These are phyloP conservation scores for Gillenia trifoliata DNA, from an alignment of 306 rosid genomes.

Conservation along the genomic window DNA sequence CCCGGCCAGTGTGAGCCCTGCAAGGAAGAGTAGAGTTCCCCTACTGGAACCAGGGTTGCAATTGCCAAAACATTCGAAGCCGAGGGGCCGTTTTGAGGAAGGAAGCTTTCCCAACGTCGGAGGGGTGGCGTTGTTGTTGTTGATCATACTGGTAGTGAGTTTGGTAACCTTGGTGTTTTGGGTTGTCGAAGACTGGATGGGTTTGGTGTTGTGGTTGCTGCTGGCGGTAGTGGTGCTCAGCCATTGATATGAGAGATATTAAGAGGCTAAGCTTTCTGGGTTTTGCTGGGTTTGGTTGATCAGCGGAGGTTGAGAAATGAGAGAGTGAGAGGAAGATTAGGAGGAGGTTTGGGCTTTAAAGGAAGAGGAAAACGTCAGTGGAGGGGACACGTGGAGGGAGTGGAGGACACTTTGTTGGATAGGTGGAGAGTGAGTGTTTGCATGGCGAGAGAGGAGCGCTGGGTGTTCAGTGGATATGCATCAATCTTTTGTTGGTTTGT, in stretches of 20 bases:
- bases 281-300: not conserved
- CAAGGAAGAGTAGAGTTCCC: constrained; percentile 44
- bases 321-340: not conserved
- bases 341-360: constrained; percentile 3
- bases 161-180: not conserved
- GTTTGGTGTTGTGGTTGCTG: not conserved
- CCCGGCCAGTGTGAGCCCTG: constrained; percentile 34
- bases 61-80: constrained; percentile 31
- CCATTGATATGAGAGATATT: not conserved
- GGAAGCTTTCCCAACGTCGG: not conserved
- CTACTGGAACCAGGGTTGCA: constrained; percentile 41
- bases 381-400: constrained; percentile 34
- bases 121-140: constrained; percentile 15
- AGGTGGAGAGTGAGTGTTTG: not conserved
- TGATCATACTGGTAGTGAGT: not conserved
- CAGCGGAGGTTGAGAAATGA: not conserved
- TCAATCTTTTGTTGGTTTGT: not conserved
- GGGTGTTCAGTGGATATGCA: not conserved
- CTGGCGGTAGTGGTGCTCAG: not conserved
- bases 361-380: not conserved
- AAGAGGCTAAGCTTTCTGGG: not conserved
- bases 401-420: constrained; percentile 12
- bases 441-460: not conserved
- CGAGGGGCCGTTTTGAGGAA: constrained; percentile 19
- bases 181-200: not conserved